These are phyloP conservation scores for Oxytropis ochrocephala DNA, from an alignment of 306 rosid species.

Conservation along the genomic window DNA sequence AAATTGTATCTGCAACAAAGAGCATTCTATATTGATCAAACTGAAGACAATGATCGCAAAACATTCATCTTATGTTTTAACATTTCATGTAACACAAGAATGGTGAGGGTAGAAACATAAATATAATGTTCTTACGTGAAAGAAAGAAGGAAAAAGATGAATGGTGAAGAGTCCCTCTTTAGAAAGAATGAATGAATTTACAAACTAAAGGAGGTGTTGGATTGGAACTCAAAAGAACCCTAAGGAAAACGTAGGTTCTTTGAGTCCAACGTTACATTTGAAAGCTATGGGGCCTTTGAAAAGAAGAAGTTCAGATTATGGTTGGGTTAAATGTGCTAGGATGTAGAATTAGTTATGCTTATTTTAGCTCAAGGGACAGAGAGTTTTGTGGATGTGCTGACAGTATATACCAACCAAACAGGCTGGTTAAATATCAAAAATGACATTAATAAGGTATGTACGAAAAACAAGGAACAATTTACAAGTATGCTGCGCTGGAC, in stretches of 20 bases:
- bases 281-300: not conserved
- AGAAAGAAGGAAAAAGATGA: slow-evolving; percentile 10
- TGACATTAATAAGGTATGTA: slow-evolving; percentile 7
- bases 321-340: slow-evolving; percentile 18
- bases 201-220: slow-evolving; percentile 11
- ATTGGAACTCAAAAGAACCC: slow-evolving; percentile 40
- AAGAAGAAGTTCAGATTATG: slow-evolving; percentile 25
- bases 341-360: slow-evolving; percentile 26
- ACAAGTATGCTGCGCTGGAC: not conserved
- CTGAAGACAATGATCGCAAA: not conserved
- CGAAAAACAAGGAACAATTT: not conserved
- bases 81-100: not conserved
- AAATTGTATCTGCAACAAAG: slow-evolving; percentile 18
- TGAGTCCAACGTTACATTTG: slow-evolving; percentile 24
- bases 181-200: slow-evolving; percentile 7
- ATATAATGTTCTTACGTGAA: slow-evolving; percentile 7
- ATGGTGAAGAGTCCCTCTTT: not conserved
- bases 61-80: not conserved
- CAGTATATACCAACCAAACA: slow-evolving; percentile 25
- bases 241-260: slow-evolving; percentile 25
- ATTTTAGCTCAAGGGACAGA: slow-evolving; percentile 30
- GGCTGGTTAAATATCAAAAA: slow-evolving; percentile 3
- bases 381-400: slow-evolving; percentile 25
- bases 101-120: not conserved
- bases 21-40: slow-evolving; percentile 12